Percentiles rank a stretch among this genome's conserved stretches.
phyloP scores from a whole-genome alignment of 306 rosid genomes.

The Arachis hypogaea region DNA sequence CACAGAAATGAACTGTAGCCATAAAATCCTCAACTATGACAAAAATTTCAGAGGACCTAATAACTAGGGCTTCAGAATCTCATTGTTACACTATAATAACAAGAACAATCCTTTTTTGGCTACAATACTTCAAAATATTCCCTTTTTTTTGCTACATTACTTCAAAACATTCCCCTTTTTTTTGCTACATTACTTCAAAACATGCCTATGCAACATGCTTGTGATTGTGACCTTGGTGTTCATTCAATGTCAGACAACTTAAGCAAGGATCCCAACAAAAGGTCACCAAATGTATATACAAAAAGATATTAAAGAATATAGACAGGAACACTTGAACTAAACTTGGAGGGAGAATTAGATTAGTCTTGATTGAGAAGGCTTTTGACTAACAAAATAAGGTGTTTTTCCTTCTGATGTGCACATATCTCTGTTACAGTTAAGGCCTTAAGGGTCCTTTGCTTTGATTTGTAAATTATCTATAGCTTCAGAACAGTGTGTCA shows the following conservation, averaged over 20 bases:
- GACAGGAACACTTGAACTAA: constrained; percentile 41
- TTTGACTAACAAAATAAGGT: constrained; percentile 38
- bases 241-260: constrained; percentile 27
- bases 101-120: not conserved
- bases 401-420: constrained; percentile 35
- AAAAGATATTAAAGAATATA: constrained; percentile 42
- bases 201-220: constrained; percentile 18
- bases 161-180: not conserved
- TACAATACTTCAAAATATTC: too few relatives aligned
- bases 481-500: constrained; percentile 62
- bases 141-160: not conserved
- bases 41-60: not conserved
- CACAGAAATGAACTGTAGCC: not conserved
- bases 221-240: not conserved
- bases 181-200: constrained; percentile 6
- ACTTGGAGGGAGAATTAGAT: constrained; percentile 41
- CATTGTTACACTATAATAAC: not conserved
- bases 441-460: constrained; percentile 37
- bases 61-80: not conserved
- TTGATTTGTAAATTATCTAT: constrained; percentile 29
- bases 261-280: constrained; percentile 39
- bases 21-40: not conserved
- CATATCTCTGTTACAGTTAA: constrained; percentile 40
- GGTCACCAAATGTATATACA: constrained; percentile 52
- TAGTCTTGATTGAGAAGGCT: constrained; percentile 37